Evolutionary conservation across 257 asterid genomes (phyloP), one percentile per base, ranked within the genome.

Genomic region (Solanum habrochaites): DNA sequence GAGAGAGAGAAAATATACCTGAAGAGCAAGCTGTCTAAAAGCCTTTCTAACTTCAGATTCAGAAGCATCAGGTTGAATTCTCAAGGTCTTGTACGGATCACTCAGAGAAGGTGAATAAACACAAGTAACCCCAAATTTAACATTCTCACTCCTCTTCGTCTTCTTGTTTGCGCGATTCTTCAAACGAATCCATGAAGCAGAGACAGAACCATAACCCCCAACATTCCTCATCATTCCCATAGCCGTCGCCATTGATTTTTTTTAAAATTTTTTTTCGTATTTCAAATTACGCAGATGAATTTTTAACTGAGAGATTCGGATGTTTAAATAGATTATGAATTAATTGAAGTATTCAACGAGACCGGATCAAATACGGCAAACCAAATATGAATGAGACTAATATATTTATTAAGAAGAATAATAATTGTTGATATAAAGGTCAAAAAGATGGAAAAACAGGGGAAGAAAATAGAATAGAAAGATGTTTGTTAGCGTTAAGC

Each of bases 11-110:
- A 43, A 3, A 23, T 87, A 92, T 89, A 92, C 99, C 99, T 93
- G 92, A 82, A 96, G 97, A 87, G 98, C 99, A 83, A 96, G 99
- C 91, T 93, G 92, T 43, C 99, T 83, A 66, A 96, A 96, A 8
- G 99, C 99, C 87, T 92, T 95, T 90, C 92, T 92, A 73, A 96
- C 98, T 89, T 96, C 98, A 42, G 98, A 90, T 92, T 96, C 98
- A 81, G 99, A 94, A 2, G 99, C 99, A 32, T 91, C 94, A 12
- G 89, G 97, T 1, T 82, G 88, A 87, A 96, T 93, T 88, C 93
- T 89, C 37, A 96, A 95, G n/a, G 98, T 96, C 86, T 88, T 91
- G 85, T 95, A 96, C 16, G 98, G 95, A 95, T 96, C 98, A 12
- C 77, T 45, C 27, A 87, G 83, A 85, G 93, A 88, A 49, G 91